Percentiles rank a stretch among this genome's conserved stretches.
These are phyloP conservation scores for Citrus inodora DNA, from an alignment of 345 rosid species.

Conservation along the genomic window DNA sequence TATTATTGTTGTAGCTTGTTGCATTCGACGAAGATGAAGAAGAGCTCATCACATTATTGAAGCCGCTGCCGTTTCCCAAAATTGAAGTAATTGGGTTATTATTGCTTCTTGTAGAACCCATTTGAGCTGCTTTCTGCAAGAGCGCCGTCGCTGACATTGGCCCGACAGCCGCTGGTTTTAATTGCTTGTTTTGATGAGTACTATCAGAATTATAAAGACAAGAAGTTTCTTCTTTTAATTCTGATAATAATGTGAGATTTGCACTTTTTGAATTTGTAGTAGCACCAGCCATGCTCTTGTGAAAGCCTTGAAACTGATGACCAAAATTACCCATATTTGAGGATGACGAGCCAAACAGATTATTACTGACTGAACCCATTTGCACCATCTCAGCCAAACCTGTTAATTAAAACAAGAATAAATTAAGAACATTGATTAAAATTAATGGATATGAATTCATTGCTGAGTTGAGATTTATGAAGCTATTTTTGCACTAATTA, in stretches of 20 bases:
- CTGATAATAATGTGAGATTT: constrained; percentile 47
- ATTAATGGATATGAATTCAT: not conserved
- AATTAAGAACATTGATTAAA: not conserved
- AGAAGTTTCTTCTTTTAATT: constrained; percentile 38
- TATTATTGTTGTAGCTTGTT: constrained; percentile 13
- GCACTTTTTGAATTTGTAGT: constrained; percentile 30
- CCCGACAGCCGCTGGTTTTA: constrained; percentile 25
- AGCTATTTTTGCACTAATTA: too few relatives aligned
- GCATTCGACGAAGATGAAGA: constrained; percentile 39
- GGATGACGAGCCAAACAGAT: constrained; percentile 50
- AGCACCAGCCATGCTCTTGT: not conserved
- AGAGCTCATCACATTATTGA: constrained; percentile 41
- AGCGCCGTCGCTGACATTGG: constrained; percentile 94
- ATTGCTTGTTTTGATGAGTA: constrained; percentile 36
- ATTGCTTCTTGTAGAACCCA: constrained; percentile 85
- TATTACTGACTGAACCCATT: constrained; percentile 33
- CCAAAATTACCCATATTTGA: constrained; percentile 39
- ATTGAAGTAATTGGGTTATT: constrained; percentile 26
- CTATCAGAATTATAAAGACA: constrained; percentile 39
- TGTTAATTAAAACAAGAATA: constrained; percentile 16
- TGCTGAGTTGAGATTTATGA: too few relatives aligned
- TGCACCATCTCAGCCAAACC: constrained; percentile 64
- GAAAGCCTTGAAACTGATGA: constrained; percentile 32
- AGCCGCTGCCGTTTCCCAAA: constrained; percentile 29
- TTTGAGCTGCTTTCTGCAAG: constrained; percentile 90